Percentiles rank a stretch among this genome's conserved stretches.
These are phyloP conservation scores for Colletotrichum cereale DNA, from an alignment of 2,329 filamentous ascomycete genomes.

Conservation along the genomic window DNA sequence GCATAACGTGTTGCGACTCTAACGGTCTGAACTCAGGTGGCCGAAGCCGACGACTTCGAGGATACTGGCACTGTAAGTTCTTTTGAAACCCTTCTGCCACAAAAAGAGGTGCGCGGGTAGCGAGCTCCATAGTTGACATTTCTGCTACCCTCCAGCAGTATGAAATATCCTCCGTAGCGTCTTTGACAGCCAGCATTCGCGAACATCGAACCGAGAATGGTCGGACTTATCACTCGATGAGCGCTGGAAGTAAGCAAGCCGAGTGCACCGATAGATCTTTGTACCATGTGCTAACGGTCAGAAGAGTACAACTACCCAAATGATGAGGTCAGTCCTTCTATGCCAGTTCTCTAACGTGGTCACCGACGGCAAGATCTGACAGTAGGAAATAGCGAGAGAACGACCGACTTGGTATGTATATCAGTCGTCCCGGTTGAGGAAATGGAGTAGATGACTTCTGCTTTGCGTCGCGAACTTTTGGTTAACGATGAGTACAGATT, in stretches of 20 bases:
- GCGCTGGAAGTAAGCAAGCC: background rate
- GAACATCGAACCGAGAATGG: constrained; percentile 53
- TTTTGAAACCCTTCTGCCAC: background rate
- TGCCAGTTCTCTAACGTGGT: constrained; percentile 21
- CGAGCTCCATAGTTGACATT: background rate
- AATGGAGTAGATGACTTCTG: background rate
- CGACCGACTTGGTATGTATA: constrained; percentile 43
- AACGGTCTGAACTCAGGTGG: background rate
- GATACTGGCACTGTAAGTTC: background rate
- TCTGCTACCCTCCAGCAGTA: background rate
- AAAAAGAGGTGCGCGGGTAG: background rate
- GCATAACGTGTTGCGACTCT: background rate
- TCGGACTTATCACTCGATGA: constrained; percentile 51
- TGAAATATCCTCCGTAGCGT: background rate
- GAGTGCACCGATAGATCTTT: background rate
- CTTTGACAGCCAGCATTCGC: constrained; percentile 49
- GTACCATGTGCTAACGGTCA: background rate
- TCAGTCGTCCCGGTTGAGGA: background rate
- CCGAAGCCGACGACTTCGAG: background rate
- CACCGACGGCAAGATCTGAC: too few relatives aligned
- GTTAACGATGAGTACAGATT: constrained; percentile 40
- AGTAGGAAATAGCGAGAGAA: constrained; percentile 44
- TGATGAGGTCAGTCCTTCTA: constrained; percentile 40
- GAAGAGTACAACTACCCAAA: constrained; percentile 45
- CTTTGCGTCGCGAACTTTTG: background rate